phyloP scores from a whole-genome alignment of 2,329 filamentous ascomycete genomes.

The Alternaria tenuissima region DNA sequence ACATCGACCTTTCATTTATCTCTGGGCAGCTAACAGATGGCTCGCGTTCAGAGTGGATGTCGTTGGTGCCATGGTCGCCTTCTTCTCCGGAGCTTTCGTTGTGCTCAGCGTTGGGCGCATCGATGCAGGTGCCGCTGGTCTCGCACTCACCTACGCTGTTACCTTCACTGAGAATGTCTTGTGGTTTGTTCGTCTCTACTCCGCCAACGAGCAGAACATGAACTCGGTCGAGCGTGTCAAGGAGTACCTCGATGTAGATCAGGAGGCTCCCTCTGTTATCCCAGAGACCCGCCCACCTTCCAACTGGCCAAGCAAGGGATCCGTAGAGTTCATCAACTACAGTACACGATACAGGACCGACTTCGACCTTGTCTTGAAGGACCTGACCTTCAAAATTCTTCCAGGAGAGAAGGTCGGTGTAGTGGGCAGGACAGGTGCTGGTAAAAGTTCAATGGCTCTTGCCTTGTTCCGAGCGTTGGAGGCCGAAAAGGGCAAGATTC shows the following conservation, averaged over 20 bases:
- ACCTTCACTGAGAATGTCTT: conserved; percentile 96
- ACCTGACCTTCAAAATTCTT: conserved; percentile 85
- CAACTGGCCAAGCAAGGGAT: conserved; percentile 86
- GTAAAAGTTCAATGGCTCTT: conserved; percentile 93
- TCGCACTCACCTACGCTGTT: conserved; percentile 94
- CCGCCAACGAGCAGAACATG: conserved; percentile 98
- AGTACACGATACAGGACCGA: conserved; percentile 88
- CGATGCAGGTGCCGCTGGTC: conserved; percentile 88
- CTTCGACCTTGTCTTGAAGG: conserved; percentile 83
- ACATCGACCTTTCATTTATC: conserved; percentile 90
- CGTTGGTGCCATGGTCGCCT: conserved; percentile 88
- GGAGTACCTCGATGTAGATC: conserved; percentile 95
- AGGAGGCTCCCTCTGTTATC: conserved; percentile 82
- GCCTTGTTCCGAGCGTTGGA: conserved; percentile 94
- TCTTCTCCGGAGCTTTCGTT: conserved; percentile 92
- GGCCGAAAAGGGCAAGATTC: conserved; percentile 85
- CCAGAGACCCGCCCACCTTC: conserved; percentile 78
- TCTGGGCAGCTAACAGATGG: conserved; percentile 98
- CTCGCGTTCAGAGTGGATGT: conserved; percentile 91
- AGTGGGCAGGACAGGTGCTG: conserved; percentile 92
- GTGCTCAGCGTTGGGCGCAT: conserved; percentile 82
- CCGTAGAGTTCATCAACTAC: conserved; percentile 88
- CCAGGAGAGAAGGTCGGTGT: conserved; percentile 94
- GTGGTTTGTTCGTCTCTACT: conserved; percentile 94
- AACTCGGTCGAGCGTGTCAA: conserved; percentile 98